phyloP scores from a whole-genome alignment of 2,329 filamentous ascomycete genomes.

The Herpotrichia juniperi region DNA sequence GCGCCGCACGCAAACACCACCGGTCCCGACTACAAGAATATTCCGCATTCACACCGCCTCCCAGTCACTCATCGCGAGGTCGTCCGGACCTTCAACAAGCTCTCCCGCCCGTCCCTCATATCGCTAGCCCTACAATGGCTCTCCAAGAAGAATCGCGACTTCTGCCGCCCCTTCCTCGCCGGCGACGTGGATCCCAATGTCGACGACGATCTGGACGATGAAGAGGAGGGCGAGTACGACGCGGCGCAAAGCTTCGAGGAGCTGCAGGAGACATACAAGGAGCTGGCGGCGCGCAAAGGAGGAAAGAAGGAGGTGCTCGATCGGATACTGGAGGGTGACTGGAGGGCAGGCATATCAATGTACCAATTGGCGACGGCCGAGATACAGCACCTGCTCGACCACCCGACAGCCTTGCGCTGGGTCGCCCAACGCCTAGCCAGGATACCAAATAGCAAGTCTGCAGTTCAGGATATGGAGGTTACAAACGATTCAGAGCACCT shows the following conservation, averaged over 20 bases:
- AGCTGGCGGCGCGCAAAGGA: conserved; percentile 51
- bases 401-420: conserved; percentile 59
- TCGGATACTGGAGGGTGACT: conserved; percentile 63
- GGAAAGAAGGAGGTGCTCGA: conserved; percentile 62
- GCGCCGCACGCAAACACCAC: conserved; percentile 48
- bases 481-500: conserved; percentile 48
- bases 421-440: conserved; percentile 57
- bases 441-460: conserved; percentile 34
- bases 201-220: conserved; percentile 63
- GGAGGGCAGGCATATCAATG: conserved; percentile 61
- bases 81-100: conserved; percentile 68
- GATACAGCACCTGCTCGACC: conserved; percentile 60
- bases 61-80: conserved; percentile 69
- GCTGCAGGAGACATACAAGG: conserved; percentile 61
- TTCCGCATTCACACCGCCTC: conserved; percentile 74
- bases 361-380: conserved; percentile 63
- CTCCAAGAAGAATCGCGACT: conserved; percentile 65
- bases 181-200: conserved; percentile 49
- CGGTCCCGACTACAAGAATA: conserved; percentile 72
- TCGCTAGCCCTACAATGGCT: conserved; percentile 80
- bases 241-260: conserved; percentile 69
- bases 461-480: conserved; percentile 42
- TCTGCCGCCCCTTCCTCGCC: conserved; percentile 65
- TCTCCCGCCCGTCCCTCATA: conserved; percentile 75
- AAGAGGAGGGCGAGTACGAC: conserved; percentile 63